Conservation (phyloP, 257 asterid species). For the Fraxinus anomala region DNA sequence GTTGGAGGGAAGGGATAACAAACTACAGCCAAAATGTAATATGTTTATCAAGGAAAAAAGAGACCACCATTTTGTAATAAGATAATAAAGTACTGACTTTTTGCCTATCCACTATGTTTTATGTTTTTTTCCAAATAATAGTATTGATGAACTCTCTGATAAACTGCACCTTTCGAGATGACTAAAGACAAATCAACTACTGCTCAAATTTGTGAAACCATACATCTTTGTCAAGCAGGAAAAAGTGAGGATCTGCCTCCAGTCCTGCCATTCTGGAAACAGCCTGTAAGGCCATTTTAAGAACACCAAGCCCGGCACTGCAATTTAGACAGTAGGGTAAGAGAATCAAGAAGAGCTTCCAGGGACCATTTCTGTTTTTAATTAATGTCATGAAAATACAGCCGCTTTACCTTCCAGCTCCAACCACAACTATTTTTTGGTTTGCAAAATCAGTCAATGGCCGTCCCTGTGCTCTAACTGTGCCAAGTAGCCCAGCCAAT, state of each 20-base stretch:
- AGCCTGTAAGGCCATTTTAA: constrained; percentile 95
- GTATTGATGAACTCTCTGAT: constrained; percentile 20
- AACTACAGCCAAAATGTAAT: not conserved
- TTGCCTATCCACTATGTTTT: constrained; percentile 11
- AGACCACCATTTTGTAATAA: not conserved
- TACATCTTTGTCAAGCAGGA: constrained; percentile 95
- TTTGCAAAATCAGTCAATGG: constrained; percentile 92
- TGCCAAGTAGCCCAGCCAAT: constrained; percentile 93
- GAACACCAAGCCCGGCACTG: constrained; percentile 99
- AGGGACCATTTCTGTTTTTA: constrained; percentile 10
- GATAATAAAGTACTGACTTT: constrained; percentile 11
- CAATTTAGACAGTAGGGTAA: constrained; percentile 38
- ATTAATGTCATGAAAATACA: constrained; percentile 10
- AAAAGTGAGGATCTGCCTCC: constrained; percentile 80
- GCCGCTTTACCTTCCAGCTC: constrained; percentile 87
- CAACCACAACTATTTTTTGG: constrained; percentile 96
- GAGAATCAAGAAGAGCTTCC: constrained; percentile 28
- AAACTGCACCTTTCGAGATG: constrained; percentile 13
- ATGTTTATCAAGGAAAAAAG: too few species aligned
- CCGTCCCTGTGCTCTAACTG: constrained; percentile 93
- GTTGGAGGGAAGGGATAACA: too few species aligned
- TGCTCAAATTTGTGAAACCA: constrained; percentile 27
- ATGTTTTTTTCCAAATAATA: constrained; percentile 9
- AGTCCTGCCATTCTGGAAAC: constrained; percentile 89
- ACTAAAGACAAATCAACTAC: constrained; percentile 20